phyloP scores from a whole-genome alignment of 2,329 filamentous ascomycete species.

The Lecanicillium sp. region DNA sequence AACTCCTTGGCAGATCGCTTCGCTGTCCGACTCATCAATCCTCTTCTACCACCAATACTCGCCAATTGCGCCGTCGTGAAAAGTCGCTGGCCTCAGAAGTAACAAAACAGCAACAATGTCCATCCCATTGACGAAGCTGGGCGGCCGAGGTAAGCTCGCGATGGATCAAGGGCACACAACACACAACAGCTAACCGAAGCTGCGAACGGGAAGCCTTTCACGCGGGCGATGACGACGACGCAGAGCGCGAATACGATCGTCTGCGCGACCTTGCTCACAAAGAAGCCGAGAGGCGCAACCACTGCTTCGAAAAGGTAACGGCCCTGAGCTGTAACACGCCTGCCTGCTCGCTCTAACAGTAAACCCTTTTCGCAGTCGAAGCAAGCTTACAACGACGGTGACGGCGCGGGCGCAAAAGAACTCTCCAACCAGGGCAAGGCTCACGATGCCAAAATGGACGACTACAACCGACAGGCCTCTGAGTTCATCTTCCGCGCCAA shows the following conservation, averaged over 20 bases:
- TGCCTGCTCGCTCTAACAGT: no score
- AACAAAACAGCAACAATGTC: conserved; percentile 19
- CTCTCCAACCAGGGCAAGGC: conserved; percentile 78
- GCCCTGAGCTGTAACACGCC: conserved; percentile 4
- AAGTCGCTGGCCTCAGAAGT: no score
- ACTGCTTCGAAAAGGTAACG: conserved; percentile 66
- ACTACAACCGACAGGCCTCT: conserved; percentile 84
- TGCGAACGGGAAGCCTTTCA: conserved; percentile 64
- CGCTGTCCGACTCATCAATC: no score
- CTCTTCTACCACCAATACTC: no score
- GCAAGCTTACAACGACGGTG: conserved; percentile 73
- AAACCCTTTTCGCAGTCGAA: conserved; percentile 46
- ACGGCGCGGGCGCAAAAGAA: conserved; percentile 75
- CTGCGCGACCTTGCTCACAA: conserved; percentile 74
- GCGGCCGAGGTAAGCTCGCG: conserved; percentile 34
- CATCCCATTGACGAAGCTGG: conserved; percentile 34
- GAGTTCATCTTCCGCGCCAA: conserved; percentile 95
- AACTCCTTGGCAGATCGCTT: no score
- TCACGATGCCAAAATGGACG: conserved; percentile 76
- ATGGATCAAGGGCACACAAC: not conserved
- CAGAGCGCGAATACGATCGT: conserved; percentile 86
- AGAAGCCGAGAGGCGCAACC: conserved; percentile 69
- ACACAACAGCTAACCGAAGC: not conserved
- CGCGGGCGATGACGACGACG: conserved; percentile 55
- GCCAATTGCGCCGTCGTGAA: not conserved